Evolutionary conservation across 1,139 yeast genomes (phyloP).

Genomic region (Zygosaccharomyces pseudobailii): DNA sequence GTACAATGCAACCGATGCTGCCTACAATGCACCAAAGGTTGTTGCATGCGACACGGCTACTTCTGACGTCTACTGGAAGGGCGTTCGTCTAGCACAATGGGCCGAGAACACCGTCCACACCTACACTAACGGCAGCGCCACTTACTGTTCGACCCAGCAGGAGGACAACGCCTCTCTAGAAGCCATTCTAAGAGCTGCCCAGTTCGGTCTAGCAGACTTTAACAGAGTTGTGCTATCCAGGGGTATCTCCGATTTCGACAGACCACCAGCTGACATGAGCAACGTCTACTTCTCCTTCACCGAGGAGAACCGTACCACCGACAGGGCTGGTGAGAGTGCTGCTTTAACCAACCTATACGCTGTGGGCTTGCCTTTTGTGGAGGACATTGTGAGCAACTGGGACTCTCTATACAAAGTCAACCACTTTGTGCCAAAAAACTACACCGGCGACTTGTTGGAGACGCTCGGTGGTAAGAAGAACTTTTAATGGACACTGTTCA

Average conservation of each 20-base stretch:
- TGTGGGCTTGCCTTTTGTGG: slow-evolving; percentile 54
- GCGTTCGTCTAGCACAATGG: slow-evolving; percentile 47
- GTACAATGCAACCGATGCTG: slow-evolving; percentile 45
- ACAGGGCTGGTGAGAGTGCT: slow-evolving; percentile 26
- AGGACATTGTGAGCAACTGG: slow-evolving; percentile 53
- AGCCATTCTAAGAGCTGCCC: slow-evolving; percentile 52
- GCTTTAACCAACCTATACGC: slow-evolving; percentile 49
- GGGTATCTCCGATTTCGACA: slow-evolving; percentile 58
- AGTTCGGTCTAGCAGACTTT: slow-evolving; percentile 52
- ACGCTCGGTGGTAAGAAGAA: slow-evolving; percentile 39
- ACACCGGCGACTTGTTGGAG: slow-evolving; percentile 56
- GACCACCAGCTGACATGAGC: slow-evolving; percentile 42
- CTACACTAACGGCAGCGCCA: slow-evolving; percentile 56
- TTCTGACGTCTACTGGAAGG: slow-evolving; percentile 58
- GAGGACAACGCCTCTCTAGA: slow-evolving; percentile 67
- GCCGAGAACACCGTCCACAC: slow-evolving; percentile 46
- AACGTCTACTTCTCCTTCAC: background rate
- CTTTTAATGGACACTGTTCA: background rate
- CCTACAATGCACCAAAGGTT: slow-evolving; percentile 45
- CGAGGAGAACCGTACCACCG: background rate
- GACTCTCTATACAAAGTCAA: slow-evolving; percentile 43
- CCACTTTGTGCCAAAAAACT: slow-evolving; percentile 45
- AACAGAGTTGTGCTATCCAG: slow-evolving; percentile 58
- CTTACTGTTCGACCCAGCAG: slow-evolving; percentile 60
- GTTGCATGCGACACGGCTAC: slow-evolving; percentile 58